Evolutionary conservation across 306 rosid genomes (phyloP).

Genomic region (Fragaria vesca): DNA sequence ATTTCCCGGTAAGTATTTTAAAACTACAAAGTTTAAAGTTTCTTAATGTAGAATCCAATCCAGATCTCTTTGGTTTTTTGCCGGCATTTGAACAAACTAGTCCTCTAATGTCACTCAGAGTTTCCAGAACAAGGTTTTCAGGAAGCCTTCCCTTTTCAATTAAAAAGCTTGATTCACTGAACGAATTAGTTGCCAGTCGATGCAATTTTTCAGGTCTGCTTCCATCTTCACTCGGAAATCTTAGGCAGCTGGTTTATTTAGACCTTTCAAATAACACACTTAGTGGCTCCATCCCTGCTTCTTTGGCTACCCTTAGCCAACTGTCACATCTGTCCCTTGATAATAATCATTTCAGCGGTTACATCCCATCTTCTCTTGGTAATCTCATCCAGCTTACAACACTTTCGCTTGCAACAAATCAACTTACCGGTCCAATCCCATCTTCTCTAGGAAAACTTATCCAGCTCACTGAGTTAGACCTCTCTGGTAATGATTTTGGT

Average conservation of each 20-base stretch:
- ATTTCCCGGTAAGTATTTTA: slow-evolving; percentile 32
- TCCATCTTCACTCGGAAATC: slow-evolving; percentile 21
- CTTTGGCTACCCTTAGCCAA: slow-evolving; percentile 1
- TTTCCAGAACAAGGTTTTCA: not conserved
- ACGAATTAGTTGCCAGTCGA: not conserved
- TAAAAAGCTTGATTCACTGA: slow-evolving; percentile 10
- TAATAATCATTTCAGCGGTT: not conserved
- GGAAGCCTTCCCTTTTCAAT: slow-evolving; percentile 12
- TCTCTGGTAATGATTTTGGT: not conserved
- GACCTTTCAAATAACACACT: not conserved
- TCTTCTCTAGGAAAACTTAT: slow-evolving; percentile 14
- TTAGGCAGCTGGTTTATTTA: not conserved
- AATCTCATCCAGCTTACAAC: not conserved
- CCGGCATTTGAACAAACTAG: slow-evolving; percentile 10
- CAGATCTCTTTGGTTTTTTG: slow-evolving; percentile 10
- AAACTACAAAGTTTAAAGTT: slow-evolving; percentile 21
- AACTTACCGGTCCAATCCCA: not conserved
- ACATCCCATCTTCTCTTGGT: slow-evolving; percentile 1
- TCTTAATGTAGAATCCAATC: slow-evolving; percentile 12
- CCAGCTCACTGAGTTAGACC: not conserved
- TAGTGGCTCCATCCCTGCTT: slow-evolving; percentile 13
- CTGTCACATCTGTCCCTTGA: not conserved
- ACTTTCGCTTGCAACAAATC: not conserved
- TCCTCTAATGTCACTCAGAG: not conserved
- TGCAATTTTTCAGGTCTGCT: slow-evolving; percentile 14